A percentile compares a stretch with the other conserved stretches of the same genome.
phyloP scores from a whole-genome alignment of 2,329 filamentous ascomycete species.

The Karstenula rhodostoma region DNA sequence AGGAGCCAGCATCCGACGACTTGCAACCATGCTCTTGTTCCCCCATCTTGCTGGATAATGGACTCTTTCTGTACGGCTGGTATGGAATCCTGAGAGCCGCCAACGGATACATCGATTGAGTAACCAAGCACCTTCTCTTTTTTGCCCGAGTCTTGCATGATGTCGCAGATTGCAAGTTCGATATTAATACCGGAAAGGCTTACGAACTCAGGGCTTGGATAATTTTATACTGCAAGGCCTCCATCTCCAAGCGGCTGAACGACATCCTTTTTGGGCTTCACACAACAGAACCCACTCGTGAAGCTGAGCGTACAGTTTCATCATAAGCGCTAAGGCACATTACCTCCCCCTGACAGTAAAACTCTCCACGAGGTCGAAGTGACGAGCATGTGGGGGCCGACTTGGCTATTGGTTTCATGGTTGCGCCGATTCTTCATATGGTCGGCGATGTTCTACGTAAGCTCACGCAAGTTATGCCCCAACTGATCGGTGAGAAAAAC shows the following conservation, averaged over 20 bases:
- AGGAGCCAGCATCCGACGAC: slow-evolving; percentile 22
- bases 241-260: neutral
- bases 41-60: slow-evolving; percentile 18
- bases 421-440: neutral
- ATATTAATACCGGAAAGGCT: no score
- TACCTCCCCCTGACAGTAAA: neutral
- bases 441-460: slow-evolving; percentile 4
- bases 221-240: neutral
- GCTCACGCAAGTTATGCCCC: slow-evolving; percentile 3
- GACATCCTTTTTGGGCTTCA: neutral
- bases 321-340: neutral
- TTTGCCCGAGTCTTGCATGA: neutral
- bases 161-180: neutral
- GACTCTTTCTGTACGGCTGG: neutral
- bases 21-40: slow-evolving; percentile 19
- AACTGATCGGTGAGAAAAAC: neutral
- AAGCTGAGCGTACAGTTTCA: no score
- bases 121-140: neutral
- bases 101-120: neutral
- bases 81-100: neutral
- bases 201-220: neutral
- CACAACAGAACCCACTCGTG: neutral
- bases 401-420: neutral
- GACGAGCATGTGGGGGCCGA: neutral
- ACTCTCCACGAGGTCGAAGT: no score